Evolutionary conservation across 495 filamentous ascomycete genomes (phyloP), one percentile per base, ranked within the genome.

Genomic region (Xylaria venustula): DNA sequence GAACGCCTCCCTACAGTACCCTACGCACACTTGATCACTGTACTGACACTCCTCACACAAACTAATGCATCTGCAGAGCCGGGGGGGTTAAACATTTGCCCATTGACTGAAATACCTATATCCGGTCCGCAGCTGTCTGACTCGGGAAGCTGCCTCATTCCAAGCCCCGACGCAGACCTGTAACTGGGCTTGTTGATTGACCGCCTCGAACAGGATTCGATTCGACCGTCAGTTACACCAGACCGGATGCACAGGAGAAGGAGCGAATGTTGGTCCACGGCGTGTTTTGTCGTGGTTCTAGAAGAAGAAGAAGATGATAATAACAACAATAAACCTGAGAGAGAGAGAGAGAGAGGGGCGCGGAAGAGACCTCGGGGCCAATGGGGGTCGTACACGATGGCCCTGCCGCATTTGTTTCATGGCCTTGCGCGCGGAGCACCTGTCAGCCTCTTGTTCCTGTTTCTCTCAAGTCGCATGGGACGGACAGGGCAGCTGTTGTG

Each of bases 361-460:
- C 20, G 36, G n/a, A 11, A 14, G 23, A 3, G 22, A 19, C 19
- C 26, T 1, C 6, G 42, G 47, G 47, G 46, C 56, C 56, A 59
- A 59, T 59, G 17, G 23, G 36, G 46, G 46, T 32, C 34, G 56
- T 51, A 59, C 56, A 59, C 56, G 56, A 59, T 34, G 34, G 15
- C 45, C 54, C n/a, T 28, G 19, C 28, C 44, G 30, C 40, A 22
- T 48, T n/a, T n/a, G 56, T 59, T 59, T 59, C 56, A 59, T 51
- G 47, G 54, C 54, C 54, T 57, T 57, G 54, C 41, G 44, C 45
- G 22, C 19, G 7, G 17, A 46, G 28, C 11, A 7, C 19, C 42
- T 57, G 54, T 57, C 28, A 57, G 54, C 54, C 54, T 57, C 42
- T 57, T 37, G 42, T 47, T 47, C 22, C 26, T 26, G 25, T n/a